A percentile compares a stretch with the other conserved stretches of the same genome.
Conservation (phyloP, 305 asterid species). For the Vinca major region DNA sequence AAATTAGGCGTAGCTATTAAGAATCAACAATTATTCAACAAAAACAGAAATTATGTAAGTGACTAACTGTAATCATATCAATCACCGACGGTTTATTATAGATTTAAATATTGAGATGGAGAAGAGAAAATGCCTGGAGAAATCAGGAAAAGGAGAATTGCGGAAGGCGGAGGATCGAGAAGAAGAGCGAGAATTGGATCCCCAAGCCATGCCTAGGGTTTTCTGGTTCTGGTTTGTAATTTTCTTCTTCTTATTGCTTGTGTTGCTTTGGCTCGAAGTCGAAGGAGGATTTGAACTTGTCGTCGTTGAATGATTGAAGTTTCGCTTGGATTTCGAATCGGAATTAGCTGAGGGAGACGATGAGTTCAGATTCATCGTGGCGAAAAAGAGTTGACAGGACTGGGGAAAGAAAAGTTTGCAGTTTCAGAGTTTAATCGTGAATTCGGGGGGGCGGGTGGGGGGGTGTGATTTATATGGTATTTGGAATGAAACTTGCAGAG, state of each 20-base stretch:
- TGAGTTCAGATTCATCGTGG: conserved; percentile 2
- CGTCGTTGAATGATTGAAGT: conserved; percentile 29
- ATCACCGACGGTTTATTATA: background rate
- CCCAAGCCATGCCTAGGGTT: conserved; percentile 90
- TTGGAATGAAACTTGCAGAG: background rate
- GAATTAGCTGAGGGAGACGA: conserved; percentile 19
- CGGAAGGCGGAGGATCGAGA: conserved; percentile 50
- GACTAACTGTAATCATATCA: background rate
- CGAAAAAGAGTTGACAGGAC: background rate
- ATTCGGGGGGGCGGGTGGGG: no score
- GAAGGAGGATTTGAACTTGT: conserved; percentile 44
- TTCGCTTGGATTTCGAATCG: conserved; percentile 48
- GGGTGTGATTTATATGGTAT: background rate
- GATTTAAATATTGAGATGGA: background rate
- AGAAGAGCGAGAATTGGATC: conserved; percentile 63
- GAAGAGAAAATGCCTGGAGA: conserved; percentile 53
- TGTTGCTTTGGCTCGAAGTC: conserved; percentile 26
- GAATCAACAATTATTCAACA: background rate
- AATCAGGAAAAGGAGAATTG: conserved; percentile 69
- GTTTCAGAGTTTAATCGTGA: background rate
- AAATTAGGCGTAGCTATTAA: background rate
- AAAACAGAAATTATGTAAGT: background rate
- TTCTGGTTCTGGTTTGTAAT: conserved; percentile 45
- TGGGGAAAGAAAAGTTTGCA: background rate
- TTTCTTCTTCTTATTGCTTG: conserved; percentile 44